phyloP scores from a whole-genome alignment of 768 basidiomycete genomes.

The Crepidotus variabilis region DNA sequence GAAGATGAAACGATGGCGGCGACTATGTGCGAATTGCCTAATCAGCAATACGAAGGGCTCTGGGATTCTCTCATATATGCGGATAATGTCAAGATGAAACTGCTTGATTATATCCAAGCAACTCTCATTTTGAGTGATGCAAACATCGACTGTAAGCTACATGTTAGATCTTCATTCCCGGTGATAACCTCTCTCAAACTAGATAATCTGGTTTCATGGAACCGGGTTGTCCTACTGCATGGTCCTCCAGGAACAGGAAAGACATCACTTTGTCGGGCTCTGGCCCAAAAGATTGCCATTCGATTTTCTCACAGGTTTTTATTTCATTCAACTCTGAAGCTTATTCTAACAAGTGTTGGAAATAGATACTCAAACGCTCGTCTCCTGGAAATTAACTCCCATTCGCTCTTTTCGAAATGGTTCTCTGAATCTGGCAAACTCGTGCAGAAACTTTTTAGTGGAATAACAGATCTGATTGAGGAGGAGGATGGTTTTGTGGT shows the following conservation, averaged over 20 bases:
- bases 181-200: conserved; percentile 3
- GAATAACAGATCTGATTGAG: conserved; percentile 87
- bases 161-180: neutral
- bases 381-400: conserved; percentile 95
- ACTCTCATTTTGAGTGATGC: conserved; percentile 92
- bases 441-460: conserved; percentile 88
- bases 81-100: conserved; percentile 76
- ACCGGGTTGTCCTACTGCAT: conserved; percentile 89
- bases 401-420: conserved; percentile 98
- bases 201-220: conserved; percentile 95
- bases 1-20: conserved; percentile 85
- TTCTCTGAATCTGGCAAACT: conserved; percentile 99
- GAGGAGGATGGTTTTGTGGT: conserved; percentile 91
- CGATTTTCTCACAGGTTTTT: conserved; percentile 78
- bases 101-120: conserved; percentile 93
- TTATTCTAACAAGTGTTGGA: conserved; percentile 1
- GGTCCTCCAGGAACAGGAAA: conserved; percentile 98
- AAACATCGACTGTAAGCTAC: conserved; percentile 69
- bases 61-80: conserved; percentile 92
- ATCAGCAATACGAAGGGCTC: conserved; percentile 78
- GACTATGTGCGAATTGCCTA: conserved; percentile 85
- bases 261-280: conserved; percentile 89
- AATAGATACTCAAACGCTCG: conserved; percentile 81
- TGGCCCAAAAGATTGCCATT: conserved; percentile 94
- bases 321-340: neutral